Conservation (phyloP, 495 filamentous ascomycete species). For the Pyrenula massariospora region DNA sequence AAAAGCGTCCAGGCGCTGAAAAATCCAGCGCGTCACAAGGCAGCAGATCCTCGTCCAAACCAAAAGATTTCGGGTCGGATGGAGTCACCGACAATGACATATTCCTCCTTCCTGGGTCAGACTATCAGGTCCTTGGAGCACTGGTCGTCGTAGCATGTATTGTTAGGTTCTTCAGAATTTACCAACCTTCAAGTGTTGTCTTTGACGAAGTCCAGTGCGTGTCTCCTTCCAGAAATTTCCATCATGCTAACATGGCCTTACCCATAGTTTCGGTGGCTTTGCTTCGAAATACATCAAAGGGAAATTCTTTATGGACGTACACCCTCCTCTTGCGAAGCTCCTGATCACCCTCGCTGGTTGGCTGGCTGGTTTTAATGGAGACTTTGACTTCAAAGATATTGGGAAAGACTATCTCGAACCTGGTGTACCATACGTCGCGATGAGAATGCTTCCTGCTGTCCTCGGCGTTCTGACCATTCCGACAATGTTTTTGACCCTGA, state of each 20-base stretch:
- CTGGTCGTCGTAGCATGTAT: conserved; percentile 65
- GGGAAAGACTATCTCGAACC: conserved; percentile 96
- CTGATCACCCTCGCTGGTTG: conserved; percentile 91
- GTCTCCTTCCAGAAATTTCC: not conserved
- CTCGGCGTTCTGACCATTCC: conserved; percentile 79
- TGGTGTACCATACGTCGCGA: conserved; percentile 91
- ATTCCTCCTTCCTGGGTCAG: conserved; percentile 56
- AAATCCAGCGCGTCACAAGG: conserved; percentile 2
- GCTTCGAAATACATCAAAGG: conserved; percentile 98
- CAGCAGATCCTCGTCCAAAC: conserved; percentile 5
- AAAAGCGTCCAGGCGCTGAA: not conserved
- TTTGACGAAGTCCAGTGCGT: conserved; percentile 98
- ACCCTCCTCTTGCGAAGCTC: conserved; percentile 93
- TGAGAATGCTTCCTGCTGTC: conserved; percentile 86
- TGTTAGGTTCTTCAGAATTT: conserved; percentile 89
- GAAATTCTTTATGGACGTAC: conserved; percentile 97
- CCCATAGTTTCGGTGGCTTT: conserved; percentile 82
- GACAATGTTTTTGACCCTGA: conserved; percentile 87
- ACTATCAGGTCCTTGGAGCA: conserved; percentile 62
- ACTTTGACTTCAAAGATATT: conserved; percentile 99
- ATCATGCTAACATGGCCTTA: conserved; percentile 2
- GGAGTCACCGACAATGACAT: conserved; percentile 41
- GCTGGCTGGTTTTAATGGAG: conserved; percentile 87
- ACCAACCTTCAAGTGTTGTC: conserved; percentile 90
- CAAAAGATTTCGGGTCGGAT: conserved; percentile 35